A percentile compares a stretch with the other conserved stretches of the same genome.
Evolutionary conservation across 2,329 filamentous ascomycete species (phyloP).

Genomic region (Fusarium nodosum): DNA sequence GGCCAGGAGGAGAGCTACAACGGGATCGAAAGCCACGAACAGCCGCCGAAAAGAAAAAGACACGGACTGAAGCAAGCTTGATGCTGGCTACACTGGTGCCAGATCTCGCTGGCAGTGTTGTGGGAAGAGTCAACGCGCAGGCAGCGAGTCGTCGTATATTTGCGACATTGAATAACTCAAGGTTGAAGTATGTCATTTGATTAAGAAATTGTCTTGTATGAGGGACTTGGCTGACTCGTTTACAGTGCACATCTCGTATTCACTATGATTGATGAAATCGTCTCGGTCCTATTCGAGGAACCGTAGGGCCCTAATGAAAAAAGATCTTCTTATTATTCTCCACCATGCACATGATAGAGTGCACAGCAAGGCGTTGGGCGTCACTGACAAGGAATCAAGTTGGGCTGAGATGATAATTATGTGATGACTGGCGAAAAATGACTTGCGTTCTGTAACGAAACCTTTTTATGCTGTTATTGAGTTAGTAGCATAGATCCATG

Average conservation of each 20-base stretch:
- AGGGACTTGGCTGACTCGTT: constrained; percentile 31
- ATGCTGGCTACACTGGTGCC: constrained; percentile 92
- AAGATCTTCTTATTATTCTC: constrained; percentile 18
- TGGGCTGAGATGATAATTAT: constrained; percentile 28
- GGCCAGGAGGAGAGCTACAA: constrained; percentile 76
- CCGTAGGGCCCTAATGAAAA: constrained; percentile 26
- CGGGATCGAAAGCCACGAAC: constrained; percentile 70
- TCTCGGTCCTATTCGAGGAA: constrained; percentile 73
- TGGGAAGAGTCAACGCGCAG: constrained; percentile 91
- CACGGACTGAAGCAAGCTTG: constrained; percentile 86
- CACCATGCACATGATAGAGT: constrained; percentile 36
- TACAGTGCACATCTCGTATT: constrained; percentile 75
- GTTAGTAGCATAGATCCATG: constrained; percentile 15
- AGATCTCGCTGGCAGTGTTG: constrained; percentile 91
- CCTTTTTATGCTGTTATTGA: constrained; percentile 1
- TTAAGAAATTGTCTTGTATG: not conserved
- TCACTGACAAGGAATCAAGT: constrained; percentile 37
- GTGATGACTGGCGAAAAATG: constrained; percentile 33
- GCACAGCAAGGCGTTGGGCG: constrained; percentile 45
- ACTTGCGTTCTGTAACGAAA: constrained; percentile 14
- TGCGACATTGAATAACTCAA: constrained; percentile 90
- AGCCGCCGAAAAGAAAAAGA: constrained; percentile 80
- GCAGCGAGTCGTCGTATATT: constrained; percentile 89
- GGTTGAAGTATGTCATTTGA: constrained; percentile 79
- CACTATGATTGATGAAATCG: constrained; percentile 78